phyloP scores from a whole-genome alignment of 2,329 filamentous ascomycete genomes.

The Penicillium psychrosexuale region DNA sequence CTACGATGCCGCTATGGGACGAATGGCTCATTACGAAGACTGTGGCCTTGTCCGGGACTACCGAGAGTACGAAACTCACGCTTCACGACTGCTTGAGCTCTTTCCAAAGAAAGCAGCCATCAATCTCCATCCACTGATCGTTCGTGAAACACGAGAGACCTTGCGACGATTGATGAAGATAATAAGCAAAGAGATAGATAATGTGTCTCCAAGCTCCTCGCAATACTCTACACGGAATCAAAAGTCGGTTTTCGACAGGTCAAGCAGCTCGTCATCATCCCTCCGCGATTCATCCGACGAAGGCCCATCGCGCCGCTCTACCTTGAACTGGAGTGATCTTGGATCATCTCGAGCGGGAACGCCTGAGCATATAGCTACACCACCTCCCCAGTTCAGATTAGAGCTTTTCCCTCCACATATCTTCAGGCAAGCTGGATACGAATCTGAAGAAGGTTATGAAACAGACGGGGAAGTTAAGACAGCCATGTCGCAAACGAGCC shows the following conservation, averaged over 20 bases:
- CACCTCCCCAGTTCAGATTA: constrained; percentile 27
- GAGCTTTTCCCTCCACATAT: constrained; percentile 36
- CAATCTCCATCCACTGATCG: constrained; percentile 10
- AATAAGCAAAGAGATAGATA: constrained; percentile 43
- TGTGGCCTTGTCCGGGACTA: constrained; percentile 46
- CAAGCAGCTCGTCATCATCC: constrained; percentile 47
- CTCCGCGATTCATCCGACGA: constrained; percentile 42
- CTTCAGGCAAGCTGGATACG: constrained; percentile 23
- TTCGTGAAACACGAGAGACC: constrained; percentile 37
- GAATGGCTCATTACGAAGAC: constrained; percentile 38
- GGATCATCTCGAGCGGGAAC: constrained; percentile 33
- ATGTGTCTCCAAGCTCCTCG: constrained; percentile 43
- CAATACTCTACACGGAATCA: constrained; percentile 38
- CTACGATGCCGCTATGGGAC: constrained; percentile 41
- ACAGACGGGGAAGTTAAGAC: constrained; percentile 35
- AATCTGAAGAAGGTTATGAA: constrained; percentile 34
- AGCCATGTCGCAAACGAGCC: constrained; percentile 30
- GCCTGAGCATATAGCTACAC: constrained; percentile 29
- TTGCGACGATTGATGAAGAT: constrained; percentile 34
- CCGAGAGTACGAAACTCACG: constrained; percentile 49
- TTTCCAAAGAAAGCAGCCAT: constrained; percentile 36
- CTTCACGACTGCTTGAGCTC: constrained; percentile 38
- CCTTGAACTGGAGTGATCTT: constrained; percentile 32
- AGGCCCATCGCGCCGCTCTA: constrained; percentile 33
- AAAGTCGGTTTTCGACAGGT: constrained; percentile 48